Evolutionary conservation across 225 moss, liverwort and hornwort species (phyloP).

Genomic region (Polytrichum commune): DNA sequence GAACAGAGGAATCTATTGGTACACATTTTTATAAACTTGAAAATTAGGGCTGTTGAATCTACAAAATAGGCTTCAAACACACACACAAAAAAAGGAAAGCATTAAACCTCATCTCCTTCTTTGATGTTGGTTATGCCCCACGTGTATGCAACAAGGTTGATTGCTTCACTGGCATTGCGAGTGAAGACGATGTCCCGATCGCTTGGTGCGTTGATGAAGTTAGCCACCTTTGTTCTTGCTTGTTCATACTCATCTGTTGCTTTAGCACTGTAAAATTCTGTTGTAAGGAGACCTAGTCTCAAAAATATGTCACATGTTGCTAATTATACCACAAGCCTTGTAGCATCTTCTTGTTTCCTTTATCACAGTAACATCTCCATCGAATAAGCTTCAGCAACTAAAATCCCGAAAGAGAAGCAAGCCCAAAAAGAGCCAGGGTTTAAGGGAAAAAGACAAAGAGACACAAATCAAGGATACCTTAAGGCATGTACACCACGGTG

Average conservation of each 20-base stretch:
- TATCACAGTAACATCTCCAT: too few species aligned
- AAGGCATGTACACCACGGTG: slow-evolving; percentile 90
- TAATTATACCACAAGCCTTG: too few species aligned
- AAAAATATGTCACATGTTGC: background rate
- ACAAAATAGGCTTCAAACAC: too few species aligned
- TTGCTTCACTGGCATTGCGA: slow-evolving; percentile 90
- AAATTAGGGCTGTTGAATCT: too few species aligned
- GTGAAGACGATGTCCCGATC: slow-evolving; percentile 83
- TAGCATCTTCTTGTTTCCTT: too few species aligned
- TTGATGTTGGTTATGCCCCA: slow-evolving; percentile 74
- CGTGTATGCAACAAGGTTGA: slow-evolving; percentile 84
- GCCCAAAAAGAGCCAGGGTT: too few species aligned
- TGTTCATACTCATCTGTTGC: slow-evolving; percentile 87
- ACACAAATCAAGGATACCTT: slow-evolving; percentile 39
- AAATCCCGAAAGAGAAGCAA: too few species aligned
- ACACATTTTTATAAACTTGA: too few species aligned
- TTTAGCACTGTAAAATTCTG: slow-evolving; percentile 57
- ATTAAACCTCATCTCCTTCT: slow-evolving; percentile 79
- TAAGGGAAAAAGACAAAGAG: too few species aligned
- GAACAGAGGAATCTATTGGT: too few species aligned
- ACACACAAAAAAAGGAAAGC: too few species aligned
- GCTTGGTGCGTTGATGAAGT: slow-evolving; percentile 78
- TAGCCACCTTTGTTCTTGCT: slow-evolving; percentile 71
- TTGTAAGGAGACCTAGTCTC: background rate
- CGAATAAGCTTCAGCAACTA: too few species aligned